Percentiles rank a stretch among this genome's conserved stretches.
Evolutionary conservation across 2,329 filamentous ascomycete species (phyloP).

Genomic region (Penicillium brevicompactum): DNA sequence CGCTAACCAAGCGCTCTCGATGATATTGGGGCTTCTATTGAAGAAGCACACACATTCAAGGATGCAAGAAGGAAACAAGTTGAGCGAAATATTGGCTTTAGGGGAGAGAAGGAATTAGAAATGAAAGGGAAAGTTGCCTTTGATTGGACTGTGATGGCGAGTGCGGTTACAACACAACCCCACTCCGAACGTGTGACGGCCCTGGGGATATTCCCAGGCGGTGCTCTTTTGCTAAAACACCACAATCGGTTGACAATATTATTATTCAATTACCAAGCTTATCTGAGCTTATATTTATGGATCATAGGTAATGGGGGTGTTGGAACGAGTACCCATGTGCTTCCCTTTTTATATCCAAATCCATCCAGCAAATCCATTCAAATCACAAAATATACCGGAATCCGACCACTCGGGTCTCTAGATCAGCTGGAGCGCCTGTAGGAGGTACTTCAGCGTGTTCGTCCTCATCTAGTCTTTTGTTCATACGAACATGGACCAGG

Average conservation of each 20-base stretch:
- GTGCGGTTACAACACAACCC: conserved; percentile 4
- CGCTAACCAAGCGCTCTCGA: neutral
- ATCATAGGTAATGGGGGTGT: too few species aligned
- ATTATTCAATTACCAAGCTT: too few species aligned
- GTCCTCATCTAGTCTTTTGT: conserved; percentile 31
- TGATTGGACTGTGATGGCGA: conserved; percentile 22
- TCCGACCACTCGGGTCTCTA: conserved; percentile 13
- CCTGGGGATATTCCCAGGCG: too few species aligned
- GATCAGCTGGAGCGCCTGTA: neutral
- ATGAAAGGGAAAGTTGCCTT: neutral
- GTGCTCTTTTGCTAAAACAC: too few species aligned
- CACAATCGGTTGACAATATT: too few species aligned
- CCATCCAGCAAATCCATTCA: conserved; percentile 8
- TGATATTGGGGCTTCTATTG: neutral
- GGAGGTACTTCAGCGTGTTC: conserved; percentile 13
- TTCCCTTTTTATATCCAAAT: too few species aligned
- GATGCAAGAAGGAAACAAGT: neutral
- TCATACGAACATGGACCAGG: conserved; percentile 36
- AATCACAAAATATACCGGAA: conserved; percentile 27
- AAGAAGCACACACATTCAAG: too few species aligned
- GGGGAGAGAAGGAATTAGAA: neutral
- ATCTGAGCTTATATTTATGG: too few species aligned
- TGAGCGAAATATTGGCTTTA: neutral
- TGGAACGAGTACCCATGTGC: too few species aligned
- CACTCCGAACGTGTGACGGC: conserved; percentile 2